Percentiles rank a stretch among this genome's conserved stretches.
Evolutionary conservation across 768 basidiomycete genomes (phyloP).

Genomic region (Ephemerocybe angulata): DNA sequence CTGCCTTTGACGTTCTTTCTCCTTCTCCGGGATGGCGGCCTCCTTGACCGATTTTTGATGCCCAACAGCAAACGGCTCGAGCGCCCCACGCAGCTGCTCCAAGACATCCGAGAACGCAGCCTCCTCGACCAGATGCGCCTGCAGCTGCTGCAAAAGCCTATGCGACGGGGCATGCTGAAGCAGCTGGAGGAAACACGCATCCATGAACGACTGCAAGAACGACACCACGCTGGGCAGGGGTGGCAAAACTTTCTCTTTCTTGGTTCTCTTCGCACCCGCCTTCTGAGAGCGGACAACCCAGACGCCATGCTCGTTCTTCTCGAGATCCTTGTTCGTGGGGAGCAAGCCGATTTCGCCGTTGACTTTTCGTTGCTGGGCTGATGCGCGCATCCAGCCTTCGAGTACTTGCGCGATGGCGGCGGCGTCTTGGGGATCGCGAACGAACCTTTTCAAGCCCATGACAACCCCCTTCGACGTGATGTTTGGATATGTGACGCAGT

Average conservation of each 20-base stretch:
- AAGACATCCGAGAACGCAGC: constrained; percentile 45
- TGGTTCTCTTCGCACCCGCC: constrained; percentile 16
- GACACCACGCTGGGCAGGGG: constrained; percentile 47
- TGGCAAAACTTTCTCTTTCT: constrained; percentile 30
- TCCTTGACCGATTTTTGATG: constrained; percentile 49
- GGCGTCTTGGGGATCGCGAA: constrained; percentile 50
- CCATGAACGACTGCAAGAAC: constrained; percentile 65
- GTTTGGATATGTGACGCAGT: constrained; percentile 31
- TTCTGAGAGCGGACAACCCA: constrained; percentile 28
- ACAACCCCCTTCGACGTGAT: constrained; percentile 40
- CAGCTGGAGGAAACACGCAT: constrained; percentile 66
- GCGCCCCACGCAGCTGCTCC: constrained; percentile 54
- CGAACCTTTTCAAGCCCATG: constrained; percentile 45
- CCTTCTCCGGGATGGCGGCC: constrained; percentile 27
- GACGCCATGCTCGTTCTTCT: constrained; percentile 41
- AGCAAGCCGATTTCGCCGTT: constrained; percentile 34
- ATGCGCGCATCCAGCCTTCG: constrained; percentile 42
- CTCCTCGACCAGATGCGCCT: constrained; percentile 53
- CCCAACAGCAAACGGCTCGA: constrained; percentile 60
- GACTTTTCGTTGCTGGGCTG: constrained; percentile 24
- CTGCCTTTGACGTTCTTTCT: constrained; percentile 28
- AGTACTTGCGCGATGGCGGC: constrained; percentile 43
- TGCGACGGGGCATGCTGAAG: constrained; percentile 64
- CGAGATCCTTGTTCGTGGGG: constrained; percentile 35
- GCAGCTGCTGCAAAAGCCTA: constrained; percentile 44